Evolutionary conservation across 1,284 basidiomycete genomes (phyloP), one percentile per base, ranked within the genome.

Genomic region (Vanrija pseudolonga): DNA sequence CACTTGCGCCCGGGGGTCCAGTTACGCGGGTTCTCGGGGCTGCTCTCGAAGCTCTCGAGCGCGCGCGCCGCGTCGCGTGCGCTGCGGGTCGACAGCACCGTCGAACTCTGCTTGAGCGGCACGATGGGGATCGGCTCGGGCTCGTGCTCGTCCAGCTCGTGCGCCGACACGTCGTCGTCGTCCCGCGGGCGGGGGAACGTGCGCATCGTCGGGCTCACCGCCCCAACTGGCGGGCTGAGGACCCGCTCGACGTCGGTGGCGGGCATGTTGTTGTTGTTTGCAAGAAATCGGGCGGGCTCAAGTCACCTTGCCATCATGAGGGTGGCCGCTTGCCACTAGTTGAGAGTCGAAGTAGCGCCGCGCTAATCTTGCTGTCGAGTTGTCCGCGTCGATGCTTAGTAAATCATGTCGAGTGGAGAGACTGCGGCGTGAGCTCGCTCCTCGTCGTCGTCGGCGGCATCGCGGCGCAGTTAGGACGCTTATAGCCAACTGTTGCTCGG

Each of bases 1-100:
- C 69, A 71, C 52, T 68, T 64, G 37, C 62, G 59, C 11, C 47
- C 19, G 1, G 19, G 38, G 0, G 66, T 45, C 73, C 74, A 76
- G 55, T 75, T 74, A 4, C 63, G 54, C 1, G 72, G 69, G 49
- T 76, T 71, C 9, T 58, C 52, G 1, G 67, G 64, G 6, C 67
- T 68, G 1, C 55, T 54, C 1, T 61, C 53, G 44, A 68, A 74
- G 19, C 50, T 52, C 23, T 61, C 57, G 2, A 71, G 58, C 3
- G 64, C 55, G 14, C 56, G 51, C 6, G 63, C 59, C 1, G 68
- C 68, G 14, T 58, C 61, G 12, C 62, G 59, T 9, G 64, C 64
- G 1, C 64, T 64, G 0, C 47, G 38, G 12, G 64, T 47, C 4
- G 69, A 65, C 3, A 61, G 46, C 0, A 57, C 61, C 1, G 64